phyloP scores from a whole-genome alignment of 768 basidiomycete genomes.

The Pulveroboletus frians region DNA sequence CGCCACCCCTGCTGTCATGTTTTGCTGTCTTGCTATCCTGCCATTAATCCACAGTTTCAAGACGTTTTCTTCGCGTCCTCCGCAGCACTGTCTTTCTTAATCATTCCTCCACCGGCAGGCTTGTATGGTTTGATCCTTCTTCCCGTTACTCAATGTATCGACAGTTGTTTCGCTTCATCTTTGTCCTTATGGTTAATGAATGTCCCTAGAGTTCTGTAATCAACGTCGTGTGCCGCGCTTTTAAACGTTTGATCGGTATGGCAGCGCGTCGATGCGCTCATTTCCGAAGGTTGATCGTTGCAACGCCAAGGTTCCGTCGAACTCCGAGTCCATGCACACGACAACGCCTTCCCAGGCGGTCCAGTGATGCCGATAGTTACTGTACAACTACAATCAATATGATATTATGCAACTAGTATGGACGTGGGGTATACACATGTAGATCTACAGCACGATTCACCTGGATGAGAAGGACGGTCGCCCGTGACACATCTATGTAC shows the following conservation, averaged over 20 bases:
- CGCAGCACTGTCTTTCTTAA: slow-evolving; percentile 13
- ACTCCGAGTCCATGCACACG: not conserved
- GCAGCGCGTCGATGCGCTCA: not conserved
- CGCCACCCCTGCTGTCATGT: slow-evolving; percentile 19
- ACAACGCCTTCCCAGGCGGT: too few relatives aligned
- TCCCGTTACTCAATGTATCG: slow-evolving; percentile 24
- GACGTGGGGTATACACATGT: slow-evolving; percentile 1
- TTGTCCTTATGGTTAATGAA: slow-evolving; percentile 18
- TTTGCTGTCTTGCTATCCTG: slow-evolving; percentile 17
- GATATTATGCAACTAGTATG: slow-evolving; percentile 5
- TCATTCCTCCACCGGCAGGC: slow-evolving; percentile 1
- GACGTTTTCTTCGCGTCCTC: slow-evolving; percentile 2
- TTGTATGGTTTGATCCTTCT: slow-evolving; percentile 7
- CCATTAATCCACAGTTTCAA: slow-evolving; percentile 9
- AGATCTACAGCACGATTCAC: slow-evolving; percentile 15
- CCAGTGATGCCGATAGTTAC: not conserved
- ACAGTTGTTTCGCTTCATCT: slow-evolving; percentile 13
- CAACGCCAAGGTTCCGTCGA: not conserved
- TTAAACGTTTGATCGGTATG: not conserved
- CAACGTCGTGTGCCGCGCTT: not conserved
- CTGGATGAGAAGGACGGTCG: slow-evolving; percentile 6
- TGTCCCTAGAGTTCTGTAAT: slow-evolving; percentile 4
- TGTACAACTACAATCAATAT: slow-evolving; percentile 8
- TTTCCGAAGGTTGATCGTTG: not conserved
- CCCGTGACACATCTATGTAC: not conserved